These are phyloP conservation scores for Geosmithia morbida DNA, from an alignment of 2,329 filamentous ascomycete genomes.

Conservation along the genomic window DNA sequence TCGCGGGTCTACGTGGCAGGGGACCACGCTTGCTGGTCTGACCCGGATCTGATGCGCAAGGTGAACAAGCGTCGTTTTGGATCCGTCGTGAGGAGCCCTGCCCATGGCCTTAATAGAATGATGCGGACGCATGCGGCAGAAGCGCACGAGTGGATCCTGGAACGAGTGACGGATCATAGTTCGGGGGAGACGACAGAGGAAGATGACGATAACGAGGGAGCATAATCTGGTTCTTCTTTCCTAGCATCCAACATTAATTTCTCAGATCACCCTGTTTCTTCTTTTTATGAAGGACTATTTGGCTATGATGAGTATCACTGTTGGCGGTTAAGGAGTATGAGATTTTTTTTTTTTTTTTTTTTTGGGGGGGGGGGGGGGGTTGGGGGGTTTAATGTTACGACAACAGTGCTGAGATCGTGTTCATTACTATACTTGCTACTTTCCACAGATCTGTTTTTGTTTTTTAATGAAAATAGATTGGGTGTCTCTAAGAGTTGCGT, in stretches of 20 bases:
- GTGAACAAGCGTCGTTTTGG: conserved; percentile 48
- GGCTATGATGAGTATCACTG: too few species aligned
- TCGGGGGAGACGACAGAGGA: background rate
- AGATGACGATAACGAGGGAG: background rate
- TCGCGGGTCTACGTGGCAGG: conserved; percentile 66
- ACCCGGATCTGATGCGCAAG: conserved; percentile 43
- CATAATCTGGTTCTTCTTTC: background rate
- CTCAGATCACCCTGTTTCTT: background rate
- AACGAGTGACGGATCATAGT: conserved; percentile 13
- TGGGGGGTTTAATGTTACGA: too few species aligned
- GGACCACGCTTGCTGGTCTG: conserved; percentile 63
- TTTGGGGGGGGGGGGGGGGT: too few species aligned
- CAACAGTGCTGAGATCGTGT: too few species aligned
- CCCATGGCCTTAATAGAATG: conserved; percentile 37
- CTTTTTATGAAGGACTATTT: background rate
- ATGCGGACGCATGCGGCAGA: conserved; percentile 39
- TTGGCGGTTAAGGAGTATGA: too few species aligned
- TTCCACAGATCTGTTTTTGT: too few species aligned
- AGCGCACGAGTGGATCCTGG: conserved; percentile 34
- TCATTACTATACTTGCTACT: too few species aligned
- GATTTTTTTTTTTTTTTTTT: too few species aligned
- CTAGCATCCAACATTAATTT: background rate
- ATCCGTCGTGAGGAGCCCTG: conserved; percentile 35
- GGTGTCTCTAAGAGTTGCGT: too few species aligned
- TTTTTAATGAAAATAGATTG: too few species aligned